These are phyloP conservation scores for Mycena venus DNA, from an alignment of 768 basidiomycete genomes.

Conservation along the genomic window DNA sequence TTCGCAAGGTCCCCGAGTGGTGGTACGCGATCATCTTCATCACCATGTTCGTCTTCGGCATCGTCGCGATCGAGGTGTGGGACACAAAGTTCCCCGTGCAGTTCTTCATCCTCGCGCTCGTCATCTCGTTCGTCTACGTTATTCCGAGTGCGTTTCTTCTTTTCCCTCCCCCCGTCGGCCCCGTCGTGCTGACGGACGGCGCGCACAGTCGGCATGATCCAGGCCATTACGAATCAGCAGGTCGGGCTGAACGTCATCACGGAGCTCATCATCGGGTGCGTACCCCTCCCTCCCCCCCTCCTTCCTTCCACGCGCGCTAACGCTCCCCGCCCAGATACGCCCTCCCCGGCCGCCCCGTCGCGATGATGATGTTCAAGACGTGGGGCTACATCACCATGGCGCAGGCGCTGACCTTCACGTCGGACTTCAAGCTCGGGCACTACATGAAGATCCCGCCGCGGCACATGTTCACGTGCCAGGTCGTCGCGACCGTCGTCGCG, in stretches of 20 bases:
- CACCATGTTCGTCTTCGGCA: conserved; percentile 63
- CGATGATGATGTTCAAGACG: conserved; percentile 81
- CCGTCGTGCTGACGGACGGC: background rate
- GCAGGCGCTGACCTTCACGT: conserved; percentile 73
- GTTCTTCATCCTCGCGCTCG: conserved; percentile 77
- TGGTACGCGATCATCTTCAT: conserved; percentile 82
- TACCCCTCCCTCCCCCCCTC: conserved; percentile 76
- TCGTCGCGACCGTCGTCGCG: conserved; percentile 76
- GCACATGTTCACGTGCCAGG: conserved; percentile 53
- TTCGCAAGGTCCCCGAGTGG: conserved; percentile 79
- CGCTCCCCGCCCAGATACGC: conserved; percentile 67
- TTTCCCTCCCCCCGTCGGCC: background rate
- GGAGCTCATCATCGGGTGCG: conserved; percentile 86
- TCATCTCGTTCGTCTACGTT: conserved; percentile 50
- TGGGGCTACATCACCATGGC: conserved; percentile 78
- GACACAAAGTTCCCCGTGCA: conserved; percentile 61
- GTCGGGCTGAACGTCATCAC: conserved; percentile 82
- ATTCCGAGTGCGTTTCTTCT: conserved; percentile 45
- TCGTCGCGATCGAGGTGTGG: conserved; percentile 68
- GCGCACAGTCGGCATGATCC: conserved; percentile 64
- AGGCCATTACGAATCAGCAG: too few species aligned
- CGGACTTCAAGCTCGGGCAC: conserved; percentile 86
- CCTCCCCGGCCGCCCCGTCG: conserved; percentile 6
- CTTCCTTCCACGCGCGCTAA: too few species aligned
- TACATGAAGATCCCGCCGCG: conserved; percentile 84